Evolutionary conservation across 2,329 filamentous ascomycete genomes (phyloP).

Genomic region (Zasmidium cellare): DNA sequence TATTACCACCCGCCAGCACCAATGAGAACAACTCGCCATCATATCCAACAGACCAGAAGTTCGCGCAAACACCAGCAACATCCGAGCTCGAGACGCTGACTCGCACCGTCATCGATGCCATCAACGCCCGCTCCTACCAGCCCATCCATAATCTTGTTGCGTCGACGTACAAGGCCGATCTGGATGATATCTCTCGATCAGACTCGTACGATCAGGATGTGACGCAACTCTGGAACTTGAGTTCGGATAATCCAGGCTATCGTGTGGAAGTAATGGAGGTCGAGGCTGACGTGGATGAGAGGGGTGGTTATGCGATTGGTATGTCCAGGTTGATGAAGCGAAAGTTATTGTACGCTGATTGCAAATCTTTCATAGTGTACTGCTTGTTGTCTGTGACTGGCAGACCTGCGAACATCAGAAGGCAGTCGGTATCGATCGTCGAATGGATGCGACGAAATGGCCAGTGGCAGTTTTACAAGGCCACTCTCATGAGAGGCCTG

Average conservation of each 20-base stretch:
- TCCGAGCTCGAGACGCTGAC: slow-evolving; percentile 10
- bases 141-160: slow-evolving; percentile 9
- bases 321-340: not conserved
- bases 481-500: slow-evolving; percentile 10
- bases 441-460: slow-evolving; percentile 15
- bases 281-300: slow-evolving; percentile 13
- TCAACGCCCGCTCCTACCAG: slow-evolving; percentile 12
- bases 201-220: slow-evolving; percentile 7
- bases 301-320: slow-evolving; percentile 11
- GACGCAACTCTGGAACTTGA: slow-evolving; percentile 3
- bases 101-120: slow-evolving; percentile 9
- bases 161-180: slow-evolving; percentile 9
- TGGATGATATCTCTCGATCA: slow-evolving; percentile 11
- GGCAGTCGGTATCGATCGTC: slow-evolving; percentile 11
- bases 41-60: not conserved
- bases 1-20: not conserved
- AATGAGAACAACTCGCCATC: not conserved
- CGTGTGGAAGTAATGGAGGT: slow-evolving; percentile 14
- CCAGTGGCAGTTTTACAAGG: slow-evolving; percentile 14
- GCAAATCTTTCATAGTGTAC: not conserved
- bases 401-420: slow-evolving; percentile 10
- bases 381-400: slow-evolving; percentile 12
- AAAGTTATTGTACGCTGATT: not conserved
- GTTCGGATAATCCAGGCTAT: slow-evolving; percentile 10
- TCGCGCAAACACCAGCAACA: not conserved